phyloP scores from a whole-genome alignment of 306 rosid species.

The Castanea crenata region DNA sequence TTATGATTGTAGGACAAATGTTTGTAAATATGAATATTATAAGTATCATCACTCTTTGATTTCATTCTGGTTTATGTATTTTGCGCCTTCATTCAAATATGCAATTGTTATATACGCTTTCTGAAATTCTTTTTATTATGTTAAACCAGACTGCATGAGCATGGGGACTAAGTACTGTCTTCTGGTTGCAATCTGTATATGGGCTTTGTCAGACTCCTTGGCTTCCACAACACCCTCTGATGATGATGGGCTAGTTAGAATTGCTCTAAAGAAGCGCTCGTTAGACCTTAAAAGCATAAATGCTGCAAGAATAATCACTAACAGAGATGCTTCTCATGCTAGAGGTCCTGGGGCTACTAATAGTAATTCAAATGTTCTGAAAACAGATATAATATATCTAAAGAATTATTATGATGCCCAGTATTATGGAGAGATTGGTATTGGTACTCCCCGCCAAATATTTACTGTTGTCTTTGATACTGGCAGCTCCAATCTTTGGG shows the following conservation, averaged over 20 bases:
- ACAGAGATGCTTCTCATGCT: neutral
- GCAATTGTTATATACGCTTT: neutral
- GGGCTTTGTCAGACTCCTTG: conserved; percentile 16
- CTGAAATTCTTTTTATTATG: neutral
- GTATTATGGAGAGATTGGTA: conserved; percentile 70
- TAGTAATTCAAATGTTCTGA: neutral
- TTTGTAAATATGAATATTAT: neutral
- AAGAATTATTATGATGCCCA: conserved; percentile 69
- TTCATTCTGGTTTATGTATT: neutral
- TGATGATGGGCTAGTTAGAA: conserved; percentile 28
- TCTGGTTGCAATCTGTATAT: conserved; percentile 21
- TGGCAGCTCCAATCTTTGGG: conserved; percentile 80
- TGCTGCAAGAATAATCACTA: conserved; percentile 33
- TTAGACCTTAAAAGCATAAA: conserved; percentile 27
- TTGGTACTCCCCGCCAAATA: conserved; percentile 69
- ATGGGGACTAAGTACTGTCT: conserved; percentile 22
- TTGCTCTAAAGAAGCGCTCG: conserved; percentile 35
- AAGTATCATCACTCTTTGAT: neutral
- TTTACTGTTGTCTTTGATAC: conserved; percentile 76
- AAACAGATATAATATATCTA: conserved; percentile 35
- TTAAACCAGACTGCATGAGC: neutral
- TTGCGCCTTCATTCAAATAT: neutral
- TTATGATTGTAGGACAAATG: neutral
- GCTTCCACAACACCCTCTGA: conserved; percentile 15
- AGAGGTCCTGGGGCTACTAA: neutral